Evolutionary conservation across 768 basidiomycete species (phyloP).

Genomic region (Phanerodontia chrysosporium): DNA sequence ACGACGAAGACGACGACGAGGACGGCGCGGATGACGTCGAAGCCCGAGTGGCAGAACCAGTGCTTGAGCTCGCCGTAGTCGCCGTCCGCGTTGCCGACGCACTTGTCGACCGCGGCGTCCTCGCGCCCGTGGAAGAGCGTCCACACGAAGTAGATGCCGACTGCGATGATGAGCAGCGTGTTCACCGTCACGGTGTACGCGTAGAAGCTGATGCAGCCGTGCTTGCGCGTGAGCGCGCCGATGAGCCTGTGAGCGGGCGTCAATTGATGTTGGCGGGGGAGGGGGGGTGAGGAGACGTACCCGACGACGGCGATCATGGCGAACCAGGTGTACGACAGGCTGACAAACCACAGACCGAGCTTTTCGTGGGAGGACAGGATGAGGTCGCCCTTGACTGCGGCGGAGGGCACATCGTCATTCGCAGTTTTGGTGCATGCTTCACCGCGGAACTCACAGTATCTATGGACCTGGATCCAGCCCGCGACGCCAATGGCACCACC

Average conservation of each 20-base stretch:
- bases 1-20: conserved; percentile 41
- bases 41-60: conserved; percentile 38
- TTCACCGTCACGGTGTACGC: conserved; percentile 40
- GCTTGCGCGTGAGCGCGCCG: conserved; percentile 27
- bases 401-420: background rate
- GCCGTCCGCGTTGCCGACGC: conserved; percentile 31
- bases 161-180: conserved; percentile 41
- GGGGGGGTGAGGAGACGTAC: conserved; percentile 26
- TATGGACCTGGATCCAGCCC: conserved; percentile 44
- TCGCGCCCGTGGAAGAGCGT: conserved; percentile 38
- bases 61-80: conserved; percentile 25
- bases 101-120: conserved; percentile 32
- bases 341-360: conserved; percentile 43
- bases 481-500: conserved; percentile 41
- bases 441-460: conserved; percentile 35
- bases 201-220: conserved; percentile 44
- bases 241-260: background rate
- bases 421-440: background rate
- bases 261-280: too few species aligned
- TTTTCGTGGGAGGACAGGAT: conserved; percentile 34
- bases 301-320: conserved; percentile 47
- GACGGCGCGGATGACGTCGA: conserved; percentile 39
- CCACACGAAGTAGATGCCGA: conserved; percentile 47
- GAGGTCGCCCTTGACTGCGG: conserved; percentile 25
- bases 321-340: conserved; percentile 44